phyloP scores from a whole-genome alignment of 768 basidiomycete species.

The Tulasnella sp. region DNA sequence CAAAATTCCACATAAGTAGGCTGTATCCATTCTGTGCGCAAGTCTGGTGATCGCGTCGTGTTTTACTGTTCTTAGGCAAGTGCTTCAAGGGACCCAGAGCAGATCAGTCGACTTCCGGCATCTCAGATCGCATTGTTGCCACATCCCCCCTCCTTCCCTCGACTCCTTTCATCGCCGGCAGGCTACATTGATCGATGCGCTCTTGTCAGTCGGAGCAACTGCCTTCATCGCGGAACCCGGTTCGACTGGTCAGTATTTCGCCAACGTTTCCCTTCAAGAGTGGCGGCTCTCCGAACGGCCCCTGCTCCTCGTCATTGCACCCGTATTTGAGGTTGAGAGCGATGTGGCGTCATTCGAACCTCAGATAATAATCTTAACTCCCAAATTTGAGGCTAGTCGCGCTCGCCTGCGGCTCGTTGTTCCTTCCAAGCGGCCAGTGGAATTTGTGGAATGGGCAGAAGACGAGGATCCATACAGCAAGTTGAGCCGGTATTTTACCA shows the following conservation, averaged over 20 bases:
- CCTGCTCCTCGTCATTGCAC: constrained; percentile 57
- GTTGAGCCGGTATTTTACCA: constrained; percentile 33
- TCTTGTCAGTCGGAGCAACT: constrained; percentile 45
- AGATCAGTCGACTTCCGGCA: constrained; percentile 23
- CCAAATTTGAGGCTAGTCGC: constrained; percentile 65
- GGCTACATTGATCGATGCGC: constrained; percentile 41
- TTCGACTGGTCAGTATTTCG: constrained; percentile 60
- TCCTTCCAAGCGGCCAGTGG: constrained; percentile 36
- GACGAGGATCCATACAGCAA: constrained; percentile 56
- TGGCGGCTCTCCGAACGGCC: constrained; percentile 79
- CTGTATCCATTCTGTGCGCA: neutral
- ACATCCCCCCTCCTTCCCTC: constrained; percentile 32
- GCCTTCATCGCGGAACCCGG: constrained; percentile 79
- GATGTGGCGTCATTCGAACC: constrained; percentile 25
- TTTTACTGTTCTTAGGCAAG: neutral
- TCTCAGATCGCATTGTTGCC: constrained; percentile 45
- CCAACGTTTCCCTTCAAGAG: constrained; percentile 51
- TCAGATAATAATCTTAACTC: constrained; percentile 58
- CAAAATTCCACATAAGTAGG: neutral
- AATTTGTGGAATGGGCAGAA: constrained; percentile 45
- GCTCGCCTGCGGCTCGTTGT: constrained; percentile 50
- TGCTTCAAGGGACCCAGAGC: neutral
- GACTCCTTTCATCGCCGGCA: constrained; percentile 50
- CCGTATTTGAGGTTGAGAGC: constrained; percentile 24
- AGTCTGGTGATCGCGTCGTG: neutral